phyloP scores from a whole-genome alignment of 129 eudicot species.

The Pulicaria dysenterica region DNA sequence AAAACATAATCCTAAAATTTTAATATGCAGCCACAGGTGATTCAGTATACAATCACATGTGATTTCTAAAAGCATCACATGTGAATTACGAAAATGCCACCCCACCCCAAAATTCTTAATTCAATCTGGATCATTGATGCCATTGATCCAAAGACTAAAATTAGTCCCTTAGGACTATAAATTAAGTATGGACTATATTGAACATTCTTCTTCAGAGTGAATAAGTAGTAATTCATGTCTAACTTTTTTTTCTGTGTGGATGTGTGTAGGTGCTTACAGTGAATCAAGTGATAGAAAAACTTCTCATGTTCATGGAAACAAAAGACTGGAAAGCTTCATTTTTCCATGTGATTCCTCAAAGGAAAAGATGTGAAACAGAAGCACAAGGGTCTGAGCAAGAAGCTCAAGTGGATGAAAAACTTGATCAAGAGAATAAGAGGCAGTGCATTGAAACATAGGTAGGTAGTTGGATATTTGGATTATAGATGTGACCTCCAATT shows the following conservation, averaged over 20 bases:
- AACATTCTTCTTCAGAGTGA: too few relatives aligned
- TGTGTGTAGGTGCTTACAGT: constrained; percentile 82
- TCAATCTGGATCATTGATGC: too few relatives aligned
- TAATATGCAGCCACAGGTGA: too few relatives aligned
- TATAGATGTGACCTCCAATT: constrained; percentile 10
- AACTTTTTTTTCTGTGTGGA: constrained; percentile 4
- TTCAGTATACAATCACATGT: too few relatives aligned
- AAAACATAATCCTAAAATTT: too few relatives aligned
- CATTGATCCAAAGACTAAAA: too few relatives aligned
- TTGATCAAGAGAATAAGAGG: constrained; percentile 55
- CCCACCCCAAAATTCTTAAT: too few relatives aligned
- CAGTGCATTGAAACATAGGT: constrained; percentile 43
- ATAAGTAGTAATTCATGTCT: too few relatives aligned
- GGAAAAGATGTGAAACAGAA: constrained; percentile 75
- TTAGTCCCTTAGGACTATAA: too few relatives aligned
- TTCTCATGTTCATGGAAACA: constrained; percentile 81
- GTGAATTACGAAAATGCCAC: too few relatives aligned
- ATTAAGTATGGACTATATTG: too few relatives aligned
- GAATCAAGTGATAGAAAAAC: constrained; percentile 94
- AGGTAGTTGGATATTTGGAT: neutral
- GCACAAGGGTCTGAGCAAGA: constrained; percentile 40
- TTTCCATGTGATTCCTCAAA: constrained; percentile 81
- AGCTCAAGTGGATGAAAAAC: constrained; percentile 35
- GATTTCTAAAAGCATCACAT: too few relatives aligned
- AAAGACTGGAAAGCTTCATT: constrained; percentile 90